Conservation (phyloP, 1,284 basidiomycete species). For the Chalciporus sp. region DNA sequence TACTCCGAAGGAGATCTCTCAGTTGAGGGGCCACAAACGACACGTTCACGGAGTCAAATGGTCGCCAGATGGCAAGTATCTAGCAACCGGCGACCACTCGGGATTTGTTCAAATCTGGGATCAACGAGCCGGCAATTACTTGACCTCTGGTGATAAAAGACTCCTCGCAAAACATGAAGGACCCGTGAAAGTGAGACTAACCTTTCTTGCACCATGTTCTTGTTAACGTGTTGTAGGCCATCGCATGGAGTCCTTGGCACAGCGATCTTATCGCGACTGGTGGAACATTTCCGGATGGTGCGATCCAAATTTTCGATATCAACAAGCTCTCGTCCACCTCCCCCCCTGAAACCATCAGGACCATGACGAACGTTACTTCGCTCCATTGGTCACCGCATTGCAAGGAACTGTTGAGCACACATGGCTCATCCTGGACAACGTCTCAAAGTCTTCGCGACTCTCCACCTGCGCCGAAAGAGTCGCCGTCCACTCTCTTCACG, state of each 20-base stretch:
- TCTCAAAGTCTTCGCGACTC: slow-evolving; percentile 21
- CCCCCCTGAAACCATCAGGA: slow-evolving; percentile 40
- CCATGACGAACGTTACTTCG: slow-evolving; percentile 73
- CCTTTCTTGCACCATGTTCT: neutral
- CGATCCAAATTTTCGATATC: slow-evolving; percentile 79
- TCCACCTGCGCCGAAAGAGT: slow-evolving; percentile 24
- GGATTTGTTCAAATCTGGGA: slow-evolving; percentile 52
- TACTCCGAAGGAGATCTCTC: slow-evolving; percentile 28
- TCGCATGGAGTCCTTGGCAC: slow-evolving; percentile 94
- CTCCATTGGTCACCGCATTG: slow-evolving; percentile 85
- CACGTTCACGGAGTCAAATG: slow-evolving; percentile 49
- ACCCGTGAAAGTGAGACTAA: slow-evolving; percentile 53
- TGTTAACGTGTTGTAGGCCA: slow-evolving; percentile 52
- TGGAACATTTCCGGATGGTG: slow-evolving; percentile 72
- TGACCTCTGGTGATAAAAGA: slow-evolving; percentile 36
- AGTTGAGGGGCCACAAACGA: slow-evolving; percentile 39
- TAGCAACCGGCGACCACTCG: slow-evolving; percentile 45
- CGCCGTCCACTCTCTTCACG: slow-evolving; percentile 22
- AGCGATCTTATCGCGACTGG: slow-evolving; percentile 83
- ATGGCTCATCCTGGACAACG: slow-evolving; percentile 56
- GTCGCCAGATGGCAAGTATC: slow-evolving; percentile 44
- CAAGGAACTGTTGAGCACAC: slow-evolving; percentile 87
- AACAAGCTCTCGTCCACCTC: slow-evolving; percentile 43
- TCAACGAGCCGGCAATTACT: slow-evolving; percentile 37
- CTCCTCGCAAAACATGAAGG: slow-evolving; percentile 55